phyloP scores from a whole-genome alignment of 2,329 filamentous ascomycete species.

The Xylariomycetidae sp. region DNA sequence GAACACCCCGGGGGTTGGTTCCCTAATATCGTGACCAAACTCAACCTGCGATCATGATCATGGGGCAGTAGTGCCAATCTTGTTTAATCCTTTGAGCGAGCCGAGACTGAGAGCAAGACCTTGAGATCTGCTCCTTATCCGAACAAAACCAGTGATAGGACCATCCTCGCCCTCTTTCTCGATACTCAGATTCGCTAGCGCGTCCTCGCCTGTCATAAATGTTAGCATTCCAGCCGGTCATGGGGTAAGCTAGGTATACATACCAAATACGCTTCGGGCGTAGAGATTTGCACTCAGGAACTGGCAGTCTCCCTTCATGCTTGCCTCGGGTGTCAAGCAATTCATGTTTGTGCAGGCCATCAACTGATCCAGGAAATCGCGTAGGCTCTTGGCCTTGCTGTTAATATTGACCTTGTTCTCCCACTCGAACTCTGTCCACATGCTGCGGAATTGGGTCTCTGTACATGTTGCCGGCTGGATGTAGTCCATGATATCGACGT shows the following conservation, averaged over 20 bases:
- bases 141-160: slow-evolving; percentile 92
- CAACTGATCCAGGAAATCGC: slow-evolving; percentile 87
- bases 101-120: slow-evolving; percentile 90
- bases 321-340: slow-evolving; percentile 93
- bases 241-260: slow-evolving; percentile 34
- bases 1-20: not conserved
- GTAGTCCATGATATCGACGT: slow-evolving; percentile 99
- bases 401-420: slow-evolving; percentile 99
- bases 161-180: slow-evolving; percentile 96
- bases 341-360: slow-evolving; percentile 99
- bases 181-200: slow-evolving; percentile 92
- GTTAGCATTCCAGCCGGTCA: not conserved
- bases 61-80: slow-evolving; percentile 51
- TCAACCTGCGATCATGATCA: too few species aligned
- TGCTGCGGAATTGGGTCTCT: slow-evolving; percentile 98
- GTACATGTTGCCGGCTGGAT: slow-evolving; percentile 96
- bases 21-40: not conserved
- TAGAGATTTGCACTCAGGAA: slow-evolving; percentile 97
- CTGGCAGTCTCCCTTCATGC: slow-evolving; percentile 94
- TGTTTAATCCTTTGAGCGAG: slow-evolving; percentile 90
- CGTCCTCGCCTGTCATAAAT: slow-evolving; percentile 76
- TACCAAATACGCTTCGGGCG: slow-evolving; percentile 96
- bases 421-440: slow-evolving; percentile 99
- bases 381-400: slow-evolving; percentile 86
- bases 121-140: slow-evolving; percentile 95